Conservation (phyloP, 108 stramenopile genomes). For the Skeletonema potamos region DNA sequence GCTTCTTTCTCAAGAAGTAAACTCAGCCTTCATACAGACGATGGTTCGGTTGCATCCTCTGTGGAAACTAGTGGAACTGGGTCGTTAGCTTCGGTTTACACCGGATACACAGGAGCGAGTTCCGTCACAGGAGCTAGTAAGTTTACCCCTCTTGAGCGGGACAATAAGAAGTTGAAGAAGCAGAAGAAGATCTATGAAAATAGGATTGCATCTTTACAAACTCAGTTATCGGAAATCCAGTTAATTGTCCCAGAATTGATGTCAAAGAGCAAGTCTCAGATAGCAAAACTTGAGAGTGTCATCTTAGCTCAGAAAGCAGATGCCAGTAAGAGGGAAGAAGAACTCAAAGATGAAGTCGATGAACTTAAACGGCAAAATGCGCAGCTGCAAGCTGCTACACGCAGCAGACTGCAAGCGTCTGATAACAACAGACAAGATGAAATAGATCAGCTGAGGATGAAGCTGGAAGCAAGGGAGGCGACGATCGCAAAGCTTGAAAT, state of each 20-base stretch:
- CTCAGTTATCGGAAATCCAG: conserved; percentile 42
- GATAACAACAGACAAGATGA: conserved; percentile 36
- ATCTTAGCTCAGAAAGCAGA: conserved; percentile 18
- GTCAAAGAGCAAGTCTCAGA: conserved; percentile 43
- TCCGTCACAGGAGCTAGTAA: conserved; percentile 9
- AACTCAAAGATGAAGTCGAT: conserved; percentile 21
- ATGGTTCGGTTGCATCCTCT: conserved; percentile 14
- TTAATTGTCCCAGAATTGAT: conserved; percentile 45
- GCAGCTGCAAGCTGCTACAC: conserved; percentile 42
- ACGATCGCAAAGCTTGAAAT: conserved; percentile 33
- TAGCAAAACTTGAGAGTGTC: conserved; percentile 27
- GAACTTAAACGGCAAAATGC: conserved; percentile 29
- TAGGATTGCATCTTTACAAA: conserved; percentile 39
- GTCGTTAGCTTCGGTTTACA: background rate
- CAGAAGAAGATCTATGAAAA: conserved; percentile 30
- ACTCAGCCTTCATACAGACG: background rate
- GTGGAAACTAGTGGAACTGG: background rate
- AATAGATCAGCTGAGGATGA: conserved; percentile 41
- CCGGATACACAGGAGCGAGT: conserved; percentile 14
- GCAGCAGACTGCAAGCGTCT: conserved; percentile 36
- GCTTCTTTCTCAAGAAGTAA: background rate
- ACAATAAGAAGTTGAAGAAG: conserved; percentile 39
- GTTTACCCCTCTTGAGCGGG: conserved; percentile 14
- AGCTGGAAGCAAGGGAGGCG: conserved; percentile 42
- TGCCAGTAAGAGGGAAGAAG: conserved; percentile 9